These are phyloP conservation scores for Seiridium unicorne DNA, from an alignment of 2,329 filamentous ascomycete species.

Conservation along the genomic window DNA sequence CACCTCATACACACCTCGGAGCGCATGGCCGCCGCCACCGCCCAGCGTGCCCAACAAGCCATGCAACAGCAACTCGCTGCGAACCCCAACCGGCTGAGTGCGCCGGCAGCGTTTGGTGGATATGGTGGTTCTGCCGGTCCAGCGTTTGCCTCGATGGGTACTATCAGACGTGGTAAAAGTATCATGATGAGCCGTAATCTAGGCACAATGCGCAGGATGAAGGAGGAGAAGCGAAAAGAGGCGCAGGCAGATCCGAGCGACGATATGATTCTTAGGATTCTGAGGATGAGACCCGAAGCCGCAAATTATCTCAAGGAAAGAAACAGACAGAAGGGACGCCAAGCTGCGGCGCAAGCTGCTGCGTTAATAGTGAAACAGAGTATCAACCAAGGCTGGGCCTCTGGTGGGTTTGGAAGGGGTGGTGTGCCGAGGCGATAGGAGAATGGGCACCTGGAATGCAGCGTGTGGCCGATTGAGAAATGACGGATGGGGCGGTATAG, in stretches of 20 bases:
- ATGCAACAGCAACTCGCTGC: conserved; percentile 41
- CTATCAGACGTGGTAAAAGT: conserved; percentile 66
- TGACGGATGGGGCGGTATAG: not conserved
- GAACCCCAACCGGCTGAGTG: conserved; percentile 65
- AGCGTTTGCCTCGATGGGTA: conserved; percentile 65
- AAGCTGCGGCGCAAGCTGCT: conserved; percentile 85
- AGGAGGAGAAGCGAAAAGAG: conserved; percentile 93
- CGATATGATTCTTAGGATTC: conserved; percentile 94
- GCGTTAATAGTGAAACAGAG: conserved; percentile 95
- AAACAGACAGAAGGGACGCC: conserved; percentile 88
- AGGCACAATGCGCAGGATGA: conserved; percentile 92
- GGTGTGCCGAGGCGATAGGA: conserved; percentile 46
- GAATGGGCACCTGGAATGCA: not conserved
- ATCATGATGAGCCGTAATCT: conserved; percentile 95
- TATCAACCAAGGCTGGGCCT: conserved; percentile 58
- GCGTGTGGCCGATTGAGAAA: too few species aligned
- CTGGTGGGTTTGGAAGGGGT: conserved; percentile 36
- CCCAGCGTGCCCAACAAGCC: conserved; percentile 71
- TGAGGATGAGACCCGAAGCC: conserved; percentile 93
- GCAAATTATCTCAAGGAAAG: conserved; percentile 83
- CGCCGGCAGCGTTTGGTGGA: conserved; percentile 50
- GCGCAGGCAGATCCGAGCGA: conserved; percentile 95
- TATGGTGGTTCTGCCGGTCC: conserved; percentile 44
- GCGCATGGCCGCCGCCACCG: conserved; percentile 87
- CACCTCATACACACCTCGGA: conserved; percentile 94